Base-by-base conservation (phyloP, 129 eudicot species). In the Smallanthus sonchifolius region DNA sequence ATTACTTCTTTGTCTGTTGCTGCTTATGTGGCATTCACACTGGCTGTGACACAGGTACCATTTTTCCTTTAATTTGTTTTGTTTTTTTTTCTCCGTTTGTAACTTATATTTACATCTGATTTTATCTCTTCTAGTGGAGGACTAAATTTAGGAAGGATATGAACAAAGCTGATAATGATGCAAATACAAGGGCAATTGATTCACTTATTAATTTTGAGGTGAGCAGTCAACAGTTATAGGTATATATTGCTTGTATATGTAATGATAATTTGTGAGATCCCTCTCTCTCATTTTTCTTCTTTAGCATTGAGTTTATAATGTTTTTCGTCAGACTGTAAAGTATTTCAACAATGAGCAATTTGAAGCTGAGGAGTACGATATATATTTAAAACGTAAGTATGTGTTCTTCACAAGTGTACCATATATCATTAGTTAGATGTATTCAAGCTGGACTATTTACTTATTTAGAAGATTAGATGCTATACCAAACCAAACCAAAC, bases 81-180 rank as follows among this genome's bases (percentile, higher is more conserved):
- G 1, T 24, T 24, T 6, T 45, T 65, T 69, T 62, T 71, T 37
- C 37, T 69, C 42, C 37, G 39, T 37, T 72, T 4, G 37, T 65
- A n/a, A 67, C 40, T 67, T 51, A 63, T 63, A 38, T 49, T 28
- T 49, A 61, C 47, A 55, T 62, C 47, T 37, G 42, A 34, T 52
- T 36, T 70, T 57, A 43, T 61, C 76, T 74, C 30, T 74, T 82
- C 59, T 75, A 92, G 98, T 92, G 96, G 98, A 87, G 98, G 84
- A 92, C 96, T 63, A 92, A 89, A 83, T 92, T 92, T 66, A 86
- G 98, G 82, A 89, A 79, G 90, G 92, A 83, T 70, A 92, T 92
- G 98, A 92, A 92, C 82, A 87, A 87, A 80, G 98, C 98, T 79
- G 98, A 92, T 54, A 92, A 92, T 56, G 98, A 92, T 86, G 98